Evolutionary conservation across 768 basidiomycete genomes (phyloP), one percentile per base, ranked within the genome.

Genomic region (Dentipellis sp.): DNA sequence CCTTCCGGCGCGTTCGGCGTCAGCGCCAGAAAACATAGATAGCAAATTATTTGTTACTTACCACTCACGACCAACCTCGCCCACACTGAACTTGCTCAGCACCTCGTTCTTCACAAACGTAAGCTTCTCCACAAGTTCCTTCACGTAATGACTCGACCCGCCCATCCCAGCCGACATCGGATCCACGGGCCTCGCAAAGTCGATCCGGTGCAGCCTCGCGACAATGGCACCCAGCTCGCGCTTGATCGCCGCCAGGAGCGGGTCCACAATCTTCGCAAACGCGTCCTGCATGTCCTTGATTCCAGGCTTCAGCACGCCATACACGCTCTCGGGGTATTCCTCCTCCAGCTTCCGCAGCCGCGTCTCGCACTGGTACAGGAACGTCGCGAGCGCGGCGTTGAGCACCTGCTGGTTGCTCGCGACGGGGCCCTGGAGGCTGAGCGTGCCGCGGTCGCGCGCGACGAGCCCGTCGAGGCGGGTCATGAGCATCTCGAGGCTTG

Each of bases 61-160:
- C 95, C 95, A 97, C 62, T 81, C 76, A 54, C 79, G 78, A 48
- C 77, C 78, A 47, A 82, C 76, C 19, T 92, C 90, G 0, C 88
- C 89, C 11, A 93, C 72, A 48, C 70, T 73, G 68, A 86, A 92
- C 58, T 80, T 80, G 48, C 71, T 78, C 11, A 98, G 67, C 17
- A 98, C 68, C 63, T 94, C 91, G 14, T 74, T 67, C 69, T 90
- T 90, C 59, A 97, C 74, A 65, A 91, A 94, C 1, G 76, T 71
- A 48, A 99, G 72, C 71, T 92, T 97, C 56, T 97, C 94, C 8
- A 84, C 80, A 54, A 99, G 75, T 60, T 95, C 93, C 67, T 90
- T 89, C 82, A 97, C 88, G 70, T 97, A 98, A 12, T 84, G 68
- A 69, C 91, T 95, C 4, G 87, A 73, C 14, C 82, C 81, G 67